Evolutionary conservation across 345 rosid genomes (phyloP).

Genomic region (Nephelium lappaceum): DNA sequence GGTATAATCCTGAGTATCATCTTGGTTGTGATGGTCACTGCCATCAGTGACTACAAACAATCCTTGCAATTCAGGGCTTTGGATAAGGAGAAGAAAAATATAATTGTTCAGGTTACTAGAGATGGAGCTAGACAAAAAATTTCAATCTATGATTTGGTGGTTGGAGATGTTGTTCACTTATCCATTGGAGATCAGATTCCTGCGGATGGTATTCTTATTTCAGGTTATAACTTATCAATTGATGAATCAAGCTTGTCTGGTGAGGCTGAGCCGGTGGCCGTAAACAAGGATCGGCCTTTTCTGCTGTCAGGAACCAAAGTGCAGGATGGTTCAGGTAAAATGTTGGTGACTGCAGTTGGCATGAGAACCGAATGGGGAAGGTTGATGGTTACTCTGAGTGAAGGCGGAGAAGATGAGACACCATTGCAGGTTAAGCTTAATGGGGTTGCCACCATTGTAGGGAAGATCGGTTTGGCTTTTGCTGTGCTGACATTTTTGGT

Average conservation of each 20-base stretch:
- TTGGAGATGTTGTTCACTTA: slow-evolving; percentile 43
- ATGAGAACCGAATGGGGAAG: slow-evolving; percentile 80
- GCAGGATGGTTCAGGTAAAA: slow-evolving; percentile 60
- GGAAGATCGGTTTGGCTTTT: slow-evolving; percentile 65
- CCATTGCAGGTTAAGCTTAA: slow-evolving; percentile 72
- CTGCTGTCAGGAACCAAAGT: slow-evolving; percentile 63
- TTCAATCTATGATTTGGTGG: slow-evolving; percentile 41
- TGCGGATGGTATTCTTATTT: slow-evolving; percentile 43
- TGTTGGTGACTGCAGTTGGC: slow-evolving; percentile 75
- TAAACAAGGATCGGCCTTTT: slow-evolving; percentile 43
- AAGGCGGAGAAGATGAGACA: slow-evolving; percentile 60
- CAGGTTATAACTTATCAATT: slow-evolving; percentile 45
- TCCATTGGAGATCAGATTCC: slow-evolving; percentile 44
- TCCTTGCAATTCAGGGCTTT: slow-evolving; percentile 39
- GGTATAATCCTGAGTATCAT: slow-evolving; percentile 37
- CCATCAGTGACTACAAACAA: slow-evolving; percentile 37
- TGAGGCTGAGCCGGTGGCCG: slow-evolving; percentile 44
- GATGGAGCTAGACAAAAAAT: slow-evolving; percentile 30
- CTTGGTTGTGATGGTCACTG: slow-evolving; percentile 35
- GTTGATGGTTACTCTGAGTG: slow-evolving; percentile 60
- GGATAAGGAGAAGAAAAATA: slow-evolving; percentile 36
- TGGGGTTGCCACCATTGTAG: slow-evolving; percentile 65
- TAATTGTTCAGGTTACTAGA: slow-evolving; percentile 40
- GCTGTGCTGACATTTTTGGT: slow-evolving; percentile 67
- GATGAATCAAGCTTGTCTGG: slow-evolving; percentile 65